Percentiles rank a stretch among this genome's conserved stretches.
Conservation (phyloP, 2,329 filamentous ascomycete species). For the Exophiala phaeomuriformis region DNA sequence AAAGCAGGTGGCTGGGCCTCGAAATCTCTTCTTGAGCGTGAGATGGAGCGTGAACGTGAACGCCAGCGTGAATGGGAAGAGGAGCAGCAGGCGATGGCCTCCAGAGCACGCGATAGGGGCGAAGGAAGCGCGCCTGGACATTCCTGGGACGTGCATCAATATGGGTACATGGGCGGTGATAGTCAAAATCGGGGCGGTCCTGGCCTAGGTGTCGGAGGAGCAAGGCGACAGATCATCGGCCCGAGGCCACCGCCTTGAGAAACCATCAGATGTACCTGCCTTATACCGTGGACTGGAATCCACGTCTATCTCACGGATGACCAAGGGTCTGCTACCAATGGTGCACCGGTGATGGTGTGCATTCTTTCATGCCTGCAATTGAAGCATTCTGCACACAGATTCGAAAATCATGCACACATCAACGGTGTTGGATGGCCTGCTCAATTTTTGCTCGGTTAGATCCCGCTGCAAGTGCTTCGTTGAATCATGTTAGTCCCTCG, state of each 20-base stretch:
- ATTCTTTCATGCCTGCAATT: no score
- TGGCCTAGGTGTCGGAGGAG: slow-evolving; percentile 48
- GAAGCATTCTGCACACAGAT: no score
- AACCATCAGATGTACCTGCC: no score
- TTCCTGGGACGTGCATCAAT: slow-evolving; percentile 55
- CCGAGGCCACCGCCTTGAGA: slow-evolving; percentile 44
- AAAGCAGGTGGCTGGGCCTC: slow-evolving; percentile 54
- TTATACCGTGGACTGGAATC: no score
- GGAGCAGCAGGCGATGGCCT: slow-evolving; percentile 46
- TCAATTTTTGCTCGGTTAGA: background rate
- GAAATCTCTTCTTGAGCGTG: slow-evolving; percentile 57
- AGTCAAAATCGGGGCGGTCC: slow-evolving; percentile 50
- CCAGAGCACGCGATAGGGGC: slow-evolving; percentile 41
- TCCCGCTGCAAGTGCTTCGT: background rate
- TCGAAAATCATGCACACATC: no score
- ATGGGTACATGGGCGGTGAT: slow-evolving; percentile 57
- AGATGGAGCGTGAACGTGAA: slow-evolving; percentile 61
- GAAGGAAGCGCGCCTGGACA: slow-evolving; percentile 44
- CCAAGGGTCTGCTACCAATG: no score
- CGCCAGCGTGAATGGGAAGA: slow-evolving; percentile 60
- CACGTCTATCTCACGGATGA: no score
- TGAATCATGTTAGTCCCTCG: slow-evolving; percentile 7
- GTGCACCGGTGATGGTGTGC: no score
- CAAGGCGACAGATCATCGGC: slow-evolving; percentile 56
- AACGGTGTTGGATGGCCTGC: no score